Conservation (phyloP, 2,329 filamentous ascomycete species). For the Sporothrix brunneoviolacea region DNA sequence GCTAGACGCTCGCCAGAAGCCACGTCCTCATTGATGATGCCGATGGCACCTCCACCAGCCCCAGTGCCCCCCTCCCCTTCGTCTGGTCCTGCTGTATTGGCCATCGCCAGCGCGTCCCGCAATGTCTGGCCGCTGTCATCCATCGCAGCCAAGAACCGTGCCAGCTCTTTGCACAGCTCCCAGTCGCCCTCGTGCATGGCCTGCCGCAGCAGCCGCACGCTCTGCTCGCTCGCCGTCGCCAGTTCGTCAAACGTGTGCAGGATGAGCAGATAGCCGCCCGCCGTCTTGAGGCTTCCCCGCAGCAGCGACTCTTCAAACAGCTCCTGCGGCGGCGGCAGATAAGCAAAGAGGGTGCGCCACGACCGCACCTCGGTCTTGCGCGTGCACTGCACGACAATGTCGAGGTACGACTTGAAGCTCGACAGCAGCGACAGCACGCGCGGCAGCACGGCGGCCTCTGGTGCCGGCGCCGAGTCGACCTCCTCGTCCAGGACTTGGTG, state of each 20-base stretch:
- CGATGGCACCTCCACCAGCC: not conserved
- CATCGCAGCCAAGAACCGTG: constrained; percentile 88
- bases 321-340: constrained; percentile 82
- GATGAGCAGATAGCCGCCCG: constrained; percentile 91
- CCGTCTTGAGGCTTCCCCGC: constrained; percentile 83
- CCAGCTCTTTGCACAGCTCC: constrained; percentile 92
- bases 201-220: constrained; percentile 70
- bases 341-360: constrained; percentile 88
- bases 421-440: constrained; percentile 58
- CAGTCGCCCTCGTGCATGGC: constrained; percentile 84
- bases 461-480: constrained; percentile 59
- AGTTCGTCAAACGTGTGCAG: constrained; percentile 75
- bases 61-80: not conserved
- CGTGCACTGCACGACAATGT: constrained; percentile 94
- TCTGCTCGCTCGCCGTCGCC: constrained; percentile 63
- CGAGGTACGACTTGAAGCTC: constrained; percentile 78
- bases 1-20: constrained; percentile 24
- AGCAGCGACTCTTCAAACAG: constrained; percentile 89
- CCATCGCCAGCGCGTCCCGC: constrained; percentile 60
- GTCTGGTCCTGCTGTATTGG: constrained; percentile 31
- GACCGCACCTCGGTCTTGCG: constrained; percentile 93
- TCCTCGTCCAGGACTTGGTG: constrained; percentile 94
- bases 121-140: constrained; percentile 81
- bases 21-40: not conserved
- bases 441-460: constrained; percentile 58